Evolutionary conservation across 805 yeast genomes (phyloP), one percentile per base, ranked within the genome.

Genomic region (Cyberlindnera maritima): DNA sequence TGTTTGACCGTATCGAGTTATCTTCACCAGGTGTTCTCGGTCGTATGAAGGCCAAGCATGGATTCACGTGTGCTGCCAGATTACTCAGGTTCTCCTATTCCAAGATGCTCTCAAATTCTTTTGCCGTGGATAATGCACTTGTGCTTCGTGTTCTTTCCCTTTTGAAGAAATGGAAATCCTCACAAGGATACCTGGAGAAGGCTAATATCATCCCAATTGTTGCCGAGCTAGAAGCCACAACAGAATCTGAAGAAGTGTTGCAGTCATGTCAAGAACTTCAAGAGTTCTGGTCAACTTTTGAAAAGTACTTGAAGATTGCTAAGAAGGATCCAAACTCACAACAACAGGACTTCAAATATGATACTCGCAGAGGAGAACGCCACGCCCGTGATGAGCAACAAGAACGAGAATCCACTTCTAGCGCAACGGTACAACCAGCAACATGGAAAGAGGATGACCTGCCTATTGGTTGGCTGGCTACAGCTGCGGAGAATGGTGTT

Each of bases 11-110:
- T 53, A 75, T 87, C 25, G 71, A 75, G 48, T 62, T 79, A 32
- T 74, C 88, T 4, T 81, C 77, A 36, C 68, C 70, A 2, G 63
- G 65, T 5, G 69, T 85, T 25, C 79, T 85, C 45, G 65, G 74
- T 13, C 74, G 77, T 28, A 79, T 91, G 36, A 79, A 88, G 57
- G 77, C 83, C 50, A 74, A 89, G 59, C 99, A 91, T 63, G 99
- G 98, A 12, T 87, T 89, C 65, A 83, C 83, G 59, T 82, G 94
- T 17, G 71, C 91, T 43, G 78, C 86, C 14, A 76, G 81, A 13
- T 67, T 88, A 5, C 60, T 90, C 43, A 72, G 74, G 50, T 69
- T 49, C 37, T 48, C 47, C 6, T 61, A 63, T 43, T 52, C 47
- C 11, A 43, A 18, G 2, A 37, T 47, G 3, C 36, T 35, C 36